Percentiles rank a stretch among this genome's conserved stretches.
These are phyloP conservation scores for Sisymbrium irio DNA, from an alignment of 345 rosid genomes.

Conservation along the genomic window DNA sequence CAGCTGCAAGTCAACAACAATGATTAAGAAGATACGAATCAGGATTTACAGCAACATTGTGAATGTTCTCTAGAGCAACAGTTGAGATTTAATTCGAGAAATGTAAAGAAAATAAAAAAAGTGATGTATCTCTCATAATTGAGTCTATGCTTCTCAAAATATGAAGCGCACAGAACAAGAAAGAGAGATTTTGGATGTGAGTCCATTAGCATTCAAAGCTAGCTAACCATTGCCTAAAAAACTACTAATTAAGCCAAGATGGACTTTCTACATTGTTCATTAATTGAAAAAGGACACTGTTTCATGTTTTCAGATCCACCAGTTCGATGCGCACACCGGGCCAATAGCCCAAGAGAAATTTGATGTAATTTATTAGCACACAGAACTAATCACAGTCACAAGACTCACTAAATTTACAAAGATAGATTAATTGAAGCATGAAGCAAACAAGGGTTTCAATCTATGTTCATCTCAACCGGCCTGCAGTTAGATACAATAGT, in stretches of 20 bases:
- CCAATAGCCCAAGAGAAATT: too few relatives aligned
- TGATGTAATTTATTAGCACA: slow-evolving; percentile 34
- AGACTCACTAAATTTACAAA: not conserved
- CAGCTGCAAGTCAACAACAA: slow-evolving; percentile 57
- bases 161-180: not conserved
- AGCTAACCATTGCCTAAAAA: slow-evolving; percentile 8
- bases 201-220: slow-evolving; percentile 42
- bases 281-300: not conserved
- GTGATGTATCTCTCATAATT: not conserved
- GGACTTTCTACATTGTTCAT: not conserved
- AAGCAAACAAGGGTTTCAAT: not conserved
- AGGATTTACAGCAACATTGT: not conserved
- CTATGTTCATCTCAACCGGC: slow-evolving; percentile 18
- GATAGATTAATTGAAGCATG: not conserved
- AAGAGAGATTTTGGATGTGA: slow-evolving; percentile 15
- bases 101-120: not conserved
- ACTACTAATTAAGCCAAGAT: not conserved
- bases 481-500: slow-evolving; percentile 14
- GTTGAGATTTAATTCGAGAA: not conserved
- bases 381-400: slow-evolving; percentile 8
- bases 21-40: not conserved
- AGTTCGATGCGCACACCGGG: too few relatives aligned
- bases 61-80: not conserved
- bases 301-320: not conserved
- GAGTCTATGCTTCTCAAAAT: slow-evolving; percentile 2